Evolutionary conservation across 441 rosid species (phyloP).

Genomic region (Syzygium syzygioides): DNA sequence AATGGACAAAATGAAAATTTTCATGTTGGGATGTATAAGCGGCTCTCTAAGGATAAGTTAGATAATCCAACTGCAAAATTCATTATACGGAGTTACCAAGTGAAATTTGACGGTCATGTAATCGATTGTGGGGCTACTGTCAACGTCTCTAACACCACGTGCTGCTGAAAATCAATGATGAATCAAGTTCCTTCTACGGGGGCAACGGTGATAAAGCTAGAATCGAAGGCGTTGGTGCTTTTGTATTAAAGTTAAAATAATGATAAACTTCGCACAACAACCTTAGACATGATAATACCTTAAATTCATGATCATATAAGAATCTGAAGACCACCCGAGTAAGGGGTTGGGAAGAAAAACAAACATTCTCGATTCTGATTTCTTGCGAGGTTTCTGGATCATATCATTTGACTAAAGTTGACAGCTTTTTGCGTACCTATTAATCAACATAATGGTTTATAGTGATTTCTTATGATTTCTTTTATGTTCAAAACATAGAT

Average conservation of each 20-base stretch:
- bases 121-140: too few species aligned
- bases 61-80: too few species aligned
- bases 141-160: too few species aligned
- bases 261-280: neutral
- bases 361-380: neutral
- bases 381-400: neutral
- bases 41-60: too few species aligned
- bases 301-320: neutral
- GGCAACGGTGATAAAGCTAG: too few species aligned
- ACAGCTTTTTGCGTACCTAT: neutral
- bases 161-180: too few species aligned
- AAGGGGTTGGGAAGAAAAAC: neutral
- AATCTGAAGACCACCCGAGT: accelerated
- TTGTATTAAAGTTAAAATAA: neutral
- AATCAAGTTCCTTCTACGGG: too few species aligned
- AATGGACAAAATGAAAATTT: too few species aligned
- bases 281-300: neutral
- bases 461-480: too few species aligned
- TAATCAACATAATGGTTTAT: neutral
- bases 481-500: neutral
- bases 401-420: neutral
- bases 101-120: too few species aligned
- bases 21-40: too few species aligned
- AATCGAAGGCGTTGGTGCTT: neutral
- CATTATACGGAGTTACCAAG: too few species aligned